Evolutionary conservation across 768 basidiomycete genomes (phyloP).

Genomic region (Agaricus subrufescens): DNA sequence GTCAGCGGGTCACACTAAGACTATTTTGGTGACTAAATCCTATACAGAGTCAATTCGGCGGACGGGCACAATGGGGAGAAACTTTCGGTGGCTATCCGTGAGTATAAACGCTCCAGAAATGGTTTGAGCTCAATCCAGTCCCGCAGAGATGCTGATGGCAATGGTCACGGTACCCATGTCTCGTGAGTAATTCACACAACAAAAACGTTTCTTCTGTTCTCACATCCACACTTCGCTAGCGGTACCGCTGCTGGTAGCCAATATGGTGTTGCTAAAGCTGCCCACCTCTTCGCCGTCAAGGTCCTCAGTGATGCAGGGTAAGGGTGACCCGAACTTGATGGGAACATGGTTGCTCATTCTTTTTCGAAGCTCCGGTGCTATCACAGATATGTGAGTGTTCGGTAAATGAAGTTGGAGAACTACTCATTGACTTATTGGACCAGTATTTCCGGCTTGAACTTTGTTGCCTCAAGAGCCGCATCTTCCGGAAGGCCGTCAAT

Average conservation of each 20-base stretch:
- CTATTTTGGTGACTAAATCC: background rate
- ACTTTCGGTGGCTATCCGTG: constrained; percentile 24
- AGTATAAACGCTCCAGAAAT: background rate
- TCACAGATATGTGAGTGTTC: constrained; percentile 14
- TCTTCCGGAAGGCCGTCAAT: constrained; percentile 24
- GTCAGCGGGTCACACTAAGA: background rate
- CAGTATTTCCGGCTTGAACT: constrained; percentile 28
- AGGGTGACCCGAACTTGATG: background rate
- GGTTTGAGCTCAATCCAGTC: background rate
- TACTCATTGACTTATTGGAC: background rate
- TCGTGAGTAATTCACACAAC: constrained; percentile 14
- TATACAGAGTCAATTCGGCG: constrained; percentile 29
- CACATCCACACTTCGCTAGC: constrained; percentile 5
- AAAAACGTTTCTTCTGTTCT: background rate
- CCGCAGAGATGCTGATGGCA: constrained; percentile 22
- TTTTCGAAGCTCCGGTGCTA: constrained; percentile 13
- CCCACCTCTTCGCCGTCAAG: constrained; percentile 35
- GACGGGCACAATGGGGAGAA: constrained; percentile 34
- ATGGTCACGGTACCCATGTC: constrained; percentile 36
- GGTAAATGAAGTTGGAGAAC: background rate
- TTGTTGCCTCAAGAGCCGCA: constrained; percentile 17
- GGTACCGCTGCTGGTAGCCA: constrained; percentile 20
- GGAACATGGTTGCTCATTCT: background rate
- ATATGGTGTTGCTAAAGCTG: constrained; percentile 23
- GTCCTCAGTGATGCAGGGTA: constrained; percentile 27